Evolutionary conservation across 768 basidiomycete genomes (phyloP).

Genomic region (Trametopsis cervina): DNA sequence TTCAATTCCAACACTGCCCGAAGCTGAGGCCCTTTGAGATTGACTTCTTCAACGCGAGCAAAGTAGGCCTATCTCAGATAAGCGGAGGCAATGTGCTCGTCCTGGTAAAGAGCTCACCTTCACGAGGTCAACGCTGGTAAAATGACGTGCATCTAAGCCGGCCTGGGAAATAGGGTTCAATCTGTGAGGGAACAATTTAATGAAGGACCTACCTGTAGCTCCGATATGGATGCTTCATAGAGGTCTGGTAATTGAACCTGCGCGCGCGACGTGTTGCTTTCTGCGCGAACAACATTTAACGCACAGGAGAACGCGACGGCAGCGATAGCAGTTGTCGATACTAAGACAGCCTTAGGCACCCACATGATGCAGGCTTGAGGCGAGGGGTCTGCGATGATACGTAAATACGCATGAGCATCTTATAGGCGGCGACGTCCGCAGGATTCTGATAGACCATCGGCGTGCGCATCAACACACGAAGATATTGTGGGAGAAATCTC

Average conservation of each 20-base stretch:
- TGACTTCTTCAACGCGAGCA: slow-evolving; percentile 64
- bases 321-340: too few relatives aligned
- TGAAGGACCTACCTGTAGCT: slow-evolving; percentile 29
- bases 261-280: background rate
- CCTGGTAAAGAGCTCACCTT: slow-evolving; percentile 31
- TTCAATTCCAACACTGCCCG: slow-evolving; percentile 56
- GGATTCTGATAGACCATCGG: too few relatives aligned
- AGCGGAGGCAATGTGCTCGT: background rate
- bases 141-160: slow-evolving; percentile 43
- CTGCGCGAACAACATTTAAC: background rate
- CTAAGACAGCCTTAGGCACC: too few relatives aligned
- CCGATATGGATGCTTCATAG: slow-evolving; percentile 50
- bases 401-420: too few relatives aligned
- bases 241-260: slow-evolving; percentile 37
- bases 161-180: slow-evolving; percentile 23
- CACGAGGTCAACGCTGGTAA: slow-evolving; percentile 56
- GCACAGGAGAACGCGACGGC: too few relatives aligned
- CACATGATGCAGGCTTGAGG: too few relatives aligned
- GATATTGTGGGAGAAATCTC: too few relatives aligned
- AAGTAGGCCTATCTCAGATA: slow-evolving; percentile 46
- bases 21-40: slow-evolving; percentile 47
- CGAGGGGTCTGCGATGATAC: too few relatives aligned
- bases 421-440: too few relatives aligned
- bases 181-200: background rate
- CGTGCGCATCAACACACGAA: too few relatives aligned